Base-by-base conservation (phyloP, 2,329 filamentous ascomycete genomes). In the Delphinella strobiligena region DNA sequence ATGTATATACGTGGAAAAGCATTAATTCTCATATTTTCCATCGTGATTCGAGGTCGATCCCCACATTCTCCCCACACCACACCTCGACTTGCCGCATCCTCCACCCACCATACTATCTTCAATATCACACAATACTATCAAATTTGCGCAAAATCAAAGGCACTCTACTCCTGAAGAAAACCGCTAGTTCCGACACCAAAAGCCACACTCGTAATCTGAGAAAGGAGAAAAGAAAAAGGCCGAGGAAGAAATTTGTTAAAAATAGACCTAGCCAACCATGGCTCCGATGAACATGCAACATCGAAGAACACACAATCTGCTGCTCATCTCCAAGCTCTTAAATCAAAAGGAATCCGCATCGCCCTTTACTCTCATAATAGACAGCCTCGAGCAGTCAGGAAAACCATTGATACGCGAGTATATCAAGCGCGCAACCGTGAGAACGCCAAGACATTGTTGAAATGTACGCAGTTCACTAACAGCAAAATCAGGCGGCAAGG, bases 341-440 rank as follows among this genome's bases (percentile, higher is more conserved):
- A 84, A 79, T 54, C 67, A 85, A 41, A 74, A 85, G 46, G 82
- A 91, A 59, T 78, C 76, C 41, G 78, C 82, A 11, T 93, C 86
- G 36, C 89, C 89, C 2, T 77, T 96, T 53, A 95, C 88, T 0
- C 67, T 96, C 18, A 62, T 95, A 3, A 69, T 94, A 41, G 89
- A 96, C 60, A 84, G 72, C 24, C 68, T 95, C 19, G 86, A 93
- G 62, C 87, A 94, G 61, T 77, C 79, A 18, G 83, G 78, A 5
- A 70, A 68, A 19, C 78, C 79, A 0, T 62, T 94, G 3, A 47
- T 89, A 2, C 63, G 67, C 14, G 87, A 94, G 59, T 84, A 89
- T 59, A 74, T 83, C 39, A 67, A 70, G 34, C 73, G 88, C 51
- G 85, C 82, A 40, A 83, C 80, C 66, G 84, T 82, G 32, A 37